phyloP scores from a whole-genome alignment of 2,329 filamentous ascomycete species.

The Ophiostoma montium region DNA sequence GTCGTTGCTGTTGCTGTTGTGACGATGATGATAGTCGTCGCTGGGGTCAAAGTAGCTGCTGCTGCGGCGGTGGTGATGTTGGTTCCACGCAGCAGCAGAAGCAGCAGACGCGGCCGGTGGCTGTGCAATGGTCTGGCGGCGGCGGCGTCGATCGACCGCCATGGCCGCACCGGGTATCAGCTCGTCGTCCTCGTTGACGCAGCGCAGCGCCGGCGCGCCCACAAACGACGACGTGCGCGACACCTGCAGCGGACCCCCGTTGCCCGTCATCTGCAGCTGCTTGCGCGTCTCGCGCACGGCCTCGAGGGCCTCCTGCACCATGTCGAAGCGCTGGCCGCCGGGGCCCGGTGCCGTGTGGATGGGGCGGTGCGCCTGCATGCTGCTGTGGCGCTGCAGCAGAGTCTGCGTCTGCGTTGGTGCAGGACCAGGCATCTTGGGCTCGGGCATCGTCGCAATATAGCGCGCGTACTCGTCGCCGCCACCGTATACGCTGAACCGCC shows the following conservation, averaged over 20 bases:
- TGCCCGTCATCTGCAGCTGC: constrained; percentile 1
- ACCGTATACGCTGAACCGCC: constrained; percentile 13
- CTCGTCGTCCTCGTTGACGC: constrained; percentile 8
- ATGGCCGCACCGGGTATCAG: neutral
- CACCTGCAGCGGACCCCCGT: neutral
- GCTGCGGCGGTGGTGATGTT: constrained; percentile 7
- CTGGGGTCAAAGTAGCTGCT: constrained; percentile 10
- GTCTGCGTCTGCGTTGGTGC: neutral
- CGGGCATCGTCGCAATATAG: too few relatives aligned
- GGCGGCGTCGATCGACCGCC: neutral
- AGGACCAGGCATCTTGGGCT: neutral
- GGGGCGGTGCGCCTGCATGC: too few relatives aligned
- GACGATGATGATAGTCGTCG: too few relatives aligned
- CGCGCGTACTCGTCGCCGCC: constrained; percentile 9
- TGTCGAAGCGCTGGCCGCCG: constrained; percentile 5
- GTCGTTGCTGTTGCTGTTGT: neutral
- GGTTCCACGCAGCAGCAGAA: too few relatives aligned
- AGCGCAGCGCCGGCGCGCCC: constrained; percentile 3
- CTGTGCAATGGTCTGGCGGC: neutral
- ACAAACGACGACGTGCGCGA: constrained; percentile 7
- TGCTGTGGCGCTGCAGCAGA: neutral
- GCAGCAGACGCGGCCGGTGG: neutral
- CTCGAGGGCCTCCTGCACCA: constrained; percentile 6
- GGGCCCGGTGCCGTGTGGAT: too few relatives aligned
- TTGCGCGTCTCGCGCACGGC: constrained; percentile 5